Conservation (phyloP, 148 eudicot species). For the Arctostaphylos glauca region DNA sequence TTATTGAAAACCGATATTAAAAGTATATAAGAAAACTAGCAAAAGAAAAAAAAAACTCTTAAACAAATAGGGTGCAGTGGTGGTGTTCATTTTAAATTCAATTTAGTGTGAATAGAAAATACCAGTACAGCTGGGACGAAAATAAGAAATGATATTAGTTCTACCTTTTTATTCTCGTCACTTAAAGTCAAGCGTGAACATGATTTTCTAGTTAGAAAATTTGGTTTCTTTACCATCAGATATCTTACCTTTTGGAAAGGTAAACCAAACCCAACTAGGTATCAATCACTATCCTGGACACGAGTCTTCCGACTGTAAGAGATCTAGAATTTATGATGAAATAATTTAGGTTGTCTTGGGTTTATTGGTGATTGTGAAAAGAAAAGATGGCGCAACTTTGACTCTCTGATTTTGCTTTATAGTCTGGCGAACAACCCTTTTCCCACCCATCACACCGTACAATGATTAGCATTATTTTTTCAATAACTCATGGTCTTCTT, state of each 20-base stretch:
- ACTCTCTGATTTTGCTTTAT: neutral
- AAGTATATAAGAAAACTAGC: neutral
- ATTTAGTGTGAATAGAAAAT: neutral
- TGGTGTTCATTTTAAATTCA: neutral
- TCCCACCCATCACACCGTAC: neutral
- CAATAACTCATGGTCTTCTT: too few relatives aligned
- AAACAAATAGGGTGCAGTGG: neutral
- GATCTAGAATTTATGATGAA: too few relatives aligned
- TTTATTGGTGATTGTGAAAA: neutral
- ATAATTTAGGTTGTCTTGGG: neutral
- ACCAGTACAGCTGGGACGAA: neutral
- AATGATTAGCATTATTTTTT: neutral
- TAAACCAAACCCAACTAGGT: conserved; percentile 8
- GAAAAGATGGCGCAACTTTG: neutral
- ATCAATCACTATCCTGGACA: neutral
- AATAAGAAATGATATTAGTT: too few relatives aligned
- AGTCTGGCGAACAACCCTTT: neutral
- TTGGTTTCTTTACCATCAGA: neutral
- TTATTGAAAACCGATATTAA: neutral
- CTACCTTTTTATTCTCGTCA: neutral
- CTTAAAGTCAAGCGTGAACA: neutral
- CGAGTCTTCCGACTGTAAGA: neutral
- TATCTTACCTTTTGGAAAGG: conserved; percentile 81
- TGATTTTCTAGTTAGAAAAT: neutral
- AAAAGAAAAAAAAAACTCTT: neutral